Evolutionary conservation across 805 yeast genomes (phyloP).

Genomic region (Nakazawaea pomicola): DNA sequence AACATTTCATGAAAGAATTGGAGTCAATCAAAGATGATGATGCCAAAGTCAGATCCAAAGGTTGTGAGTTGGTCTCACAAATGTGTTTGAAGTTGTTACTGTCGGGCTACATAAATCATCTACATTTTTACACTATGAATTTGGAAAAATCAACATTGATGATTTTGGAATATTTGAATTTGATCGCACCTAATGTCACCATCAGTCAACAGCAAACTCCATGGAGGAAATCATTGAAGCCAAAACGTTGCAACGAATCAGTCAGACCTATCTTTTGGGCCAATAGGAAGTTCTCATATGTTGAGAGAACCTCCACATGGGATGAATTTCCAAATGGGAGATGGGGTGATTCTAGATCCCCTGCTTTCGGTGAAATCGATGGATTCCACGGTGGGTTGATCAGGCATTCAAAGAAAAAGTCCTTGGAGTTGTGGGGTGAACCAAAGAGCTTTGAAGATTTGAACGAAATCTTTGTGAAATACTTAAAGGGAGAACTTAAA

Average conservation of each 20-base stretch:
- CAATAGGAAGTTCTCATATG: conserved; percentile 84
- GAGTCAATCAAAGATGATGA: conserved; percentile 90
- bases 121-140: conserved; percentile 97
- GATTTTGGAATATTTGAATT: conserved; percentile 71
- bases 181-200: conserved; percentile 29
- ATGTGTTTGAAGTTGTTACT: conserved; percentile 74
- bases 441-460: conserved; percentile 62
- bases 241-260: conserved; percentile 70
- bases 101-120: conserved; percentile 72
- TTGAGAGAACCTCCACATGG: conserved; percentile 88
- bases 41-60: conserved; percentile 76
- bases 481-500: conserved; percentile 62
- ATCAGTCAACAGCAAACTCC: conserved; percentile 45
- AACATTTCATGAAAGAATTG: conserved; percentile 59
- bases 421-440: conserved; percentile 82
- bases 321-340: conserved; percentile 98
- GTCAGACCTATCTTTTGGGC: conserved; percentile 97
- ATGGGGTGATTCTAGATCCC: conserved; percentile 98
- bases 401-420: conserved; percentile 77
- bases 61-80: conserved; percentile 74
- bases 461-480: conserved; percentile 57
- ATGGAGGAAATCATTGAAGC: conserved; percentile 90
- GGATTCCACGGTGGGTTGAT: conserved; percentile 73
- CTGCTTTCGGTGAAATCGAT: conserved; percentile 92
- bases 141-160: conserved; percentile 86